phyloP scores from a whole-genome alignment of 495 filamentous ascomycete genomes.

The Monascus purpureus region DNA sequence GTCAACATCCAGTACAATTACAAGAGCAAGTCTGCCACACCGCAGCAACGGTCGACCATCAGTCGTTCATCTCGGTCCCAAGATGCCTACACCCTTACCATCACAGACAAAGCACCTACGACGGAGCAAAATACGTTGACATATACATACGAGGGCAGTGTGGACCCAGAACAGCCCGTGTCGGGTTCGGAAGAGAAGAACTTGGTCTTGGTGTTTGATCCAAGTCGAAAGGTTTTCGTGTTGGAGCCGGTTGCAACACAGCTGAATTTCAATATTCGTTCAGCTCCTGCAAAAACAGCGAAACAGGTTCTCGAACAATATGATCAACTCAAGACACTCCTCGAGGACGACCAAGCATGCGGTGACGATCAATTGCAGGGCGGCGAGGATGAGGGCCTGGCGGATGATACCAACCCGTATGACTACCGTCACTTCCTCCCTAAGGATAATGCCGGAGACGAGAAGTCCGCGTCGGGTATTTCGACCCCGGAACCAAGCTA shows the following conservation, averaged over 20 bases:
- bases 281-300: conserved; percentile 32
- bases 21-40: conserved; percentile 34
- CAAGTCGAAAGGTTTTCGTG: conserved; percentile 32
- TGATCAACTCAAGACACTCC: conserved; percentile 29
- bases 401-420: conserved; percentile 41
- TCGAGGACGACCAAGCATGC: conserved; percentile 25
- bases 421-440: conserved; percentile 46
- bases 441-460: conserved; percentile 20
- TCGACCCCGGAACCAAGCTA: conserved; percentile 25
- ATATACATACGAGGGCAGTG: conserved; percentile 37
- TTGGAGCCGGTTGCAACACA: conserved; percentile 36
- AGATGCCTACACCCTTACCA: conserved; percentile 33
- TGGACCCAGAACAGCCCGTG: conserved; percentile 21
- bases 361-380: conserved; percentile 27
- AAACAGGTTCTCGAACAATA: conserved; percentile 31
- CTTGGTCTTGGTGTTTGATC: conserved; percentile 39
- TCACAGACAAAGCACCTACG: conserved; percentile 34
- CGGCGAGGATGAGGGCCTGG: conserved; percentile 28
- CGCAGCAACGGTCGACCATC: conserved; percentile 25
- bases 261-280: conserved; percentile 43
- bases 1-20: conserved; percentile 39
- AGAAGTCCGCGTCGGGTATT: conserved; percentile 21
- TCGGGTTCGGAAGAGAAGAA: conserved; percentile 19
- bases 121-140: conserved; percentile 24
- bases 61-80: conserved; percentile 22